Base-by-base conservation (phyloP, 208 protist species). In the Wallacemonas sp. region DNA sequence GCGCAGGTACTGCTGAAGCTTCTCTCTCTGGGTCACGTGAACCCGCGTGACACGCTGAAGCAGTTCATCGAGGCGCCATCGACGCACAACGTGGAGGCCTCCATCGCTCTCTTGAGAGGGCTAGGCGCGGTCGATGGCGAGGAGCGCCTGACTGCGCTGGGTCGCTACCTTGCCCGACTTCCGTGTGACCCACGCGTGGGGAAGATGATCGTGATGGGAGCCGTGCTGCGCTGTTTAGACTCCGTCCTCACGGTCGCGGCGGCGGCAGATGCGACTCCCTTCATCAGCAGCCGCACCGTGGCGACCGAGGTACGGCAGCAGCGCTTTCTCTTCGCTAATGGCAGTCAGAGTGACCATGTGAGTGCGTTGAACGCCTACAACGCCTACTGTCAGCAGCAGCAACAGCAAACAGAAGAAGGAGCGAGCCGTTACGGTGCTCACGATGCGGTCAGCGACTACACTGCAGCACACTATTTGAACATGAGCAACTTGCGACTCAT, bases 221-320 rank as follows among this genome's bases (percentile, higher is more conserved):
- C 86, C 9, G 82, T 98, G 4, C 78, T 99, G 47, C 55, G 79
- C 39, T 98, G 96, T 72, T 42, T 98, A 2, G 97, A 98, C 71
- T 95, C 96, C 0, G 81, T 94, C 2, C 72, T 98, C 34, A 98
- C 96, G 0, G 92, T 99, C 55, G 97, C 95, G 6, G 98, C 97
- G 0, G 77, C 82, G 27, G 67, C 72, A 14, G 86, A 93, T 53
- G 72, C 88, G 5, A 82, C 60, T 15, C 90, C 92, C n/a, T 94
- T 88, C 65, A 45, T 85, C 5, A 69, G 63, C n/a, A 68, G 49
- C 34, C 83, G 82, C 26, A 77, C 88, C 6, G 9, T 75, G 11
- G 68, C 74, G 6, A 53, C 59, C 21, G 81, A 84, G 58, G 72
- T 84, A 17, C 79, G 77, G 12, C 71, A 79, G 61, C 66, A 72